Evolutionary conservation across 208 protist genomes (phyloP).

Genomic region (Chromosphaera perkinsii): DNA sequence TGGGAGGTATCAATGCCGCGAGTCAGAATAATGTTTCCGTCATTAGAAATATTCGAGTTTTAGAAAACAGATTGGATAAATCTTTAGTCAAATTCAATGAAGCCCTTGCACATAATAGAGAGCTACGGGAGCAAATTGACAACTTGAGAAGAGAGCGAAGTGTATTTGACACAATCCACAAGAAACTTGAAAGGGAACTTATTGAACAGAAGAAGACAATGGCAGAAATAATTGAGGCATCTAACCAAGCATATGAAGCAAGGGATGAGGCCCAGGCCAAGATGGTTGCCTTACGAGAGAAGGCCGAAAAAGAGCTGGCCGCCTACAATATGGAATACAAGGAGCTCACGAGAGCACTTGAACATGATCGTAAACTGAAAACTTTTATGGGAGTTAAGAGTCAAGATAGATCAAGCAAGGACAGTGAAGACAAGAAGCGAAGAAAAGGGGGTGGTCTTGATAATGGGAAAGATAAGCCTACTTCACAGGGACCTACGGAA

Average conservation of each 20-base stretch:
- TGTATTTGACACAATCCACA: slow-evolving; percentile 91
- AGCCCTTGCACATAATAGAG: too few species aligned
- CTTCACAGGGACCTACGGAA: slow-evolving; percentile 11
- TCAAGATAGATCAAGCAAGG: not conserved
- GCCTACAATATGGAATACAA: slow-evolving; percentile 51
- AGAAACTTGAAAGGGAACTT: slow-evolving; percentile 84
- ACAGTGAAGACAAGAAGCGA: not conserved
- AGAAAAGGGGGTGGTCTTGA: too few species aligned
- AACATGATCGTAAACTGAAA: slow-evolving; percentile 59
- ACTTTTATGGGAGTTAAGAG: slow-evolving; percentile 37
- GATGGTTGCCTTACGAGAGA: slow-evolving; percentile 57
- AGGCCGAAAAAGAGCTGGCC: slow-evolving; percentile 47
- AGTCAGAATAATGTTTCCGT: too few species aligned
- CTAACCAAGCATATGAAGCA: slow-evolving; percentile 83
- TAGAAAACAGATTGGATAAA: too few species aligned
- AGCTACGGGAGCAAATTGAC: too few species aligned
- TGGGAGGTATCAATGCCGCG: too few species aligned
- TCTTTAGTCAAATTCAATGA: too few species aligned
- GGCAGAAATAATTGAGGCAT: slow-evolving; percentile 83
- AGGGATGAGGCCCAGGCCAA: slow-evolving; percentile 73
- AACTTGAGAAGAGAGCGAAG: too few species aligned
- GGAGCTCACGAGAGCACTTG: slow-evolving; percentile 43
- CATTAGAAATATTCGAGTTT: too few species aligned
- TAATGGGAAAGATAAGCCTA: slow-evolving; percentile 43
- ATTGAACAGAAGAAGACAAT: slow-evolving; percentile 80